Evolutionary conservation across 768 basidiomycete species (phyloP).

Genomic region (Collybia sp.): DNA sequence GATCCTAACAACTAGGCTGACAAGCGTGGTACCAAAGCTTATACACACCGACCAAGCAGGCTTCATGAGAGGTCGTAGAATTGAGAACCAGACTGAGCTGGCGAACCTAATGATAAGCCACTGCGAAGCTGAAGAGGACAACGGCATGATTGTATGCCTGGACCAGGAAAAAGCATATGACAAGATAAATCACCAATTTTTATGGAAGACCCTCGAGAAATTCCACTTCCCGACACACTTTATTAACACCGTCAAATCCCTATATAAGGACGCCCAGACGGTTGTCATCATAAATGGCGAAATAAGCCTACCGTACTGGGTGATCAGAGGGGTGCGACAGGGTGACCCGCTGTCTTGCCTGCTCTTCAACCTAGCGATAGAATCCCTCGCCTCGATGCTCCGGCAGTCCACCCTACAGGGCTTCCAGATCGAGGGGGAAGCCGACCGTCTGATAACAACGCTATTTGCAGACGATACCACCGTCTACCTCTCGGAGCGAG

Average conservation of each 20-base stretch:
- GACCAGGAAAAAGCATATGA: slow-evolving; percentile 19
- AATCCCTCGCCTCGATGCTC: slow-evolving; percentile 27
- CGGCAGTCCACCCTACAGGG: slow-evolving; percentile 24
- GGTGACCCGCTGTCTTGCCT: slow-evolving; percentile 8
- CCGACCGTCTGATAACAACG: slow-evolving; percentile 17
- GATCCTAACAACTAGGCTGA: slow-evolving; percentile 14
- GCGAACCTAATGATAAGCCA: slow-evolving; percentile 17
- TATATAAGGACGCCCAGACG: slow-evolving; percentile 25
- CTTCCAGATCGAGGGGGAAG: slow-evolving; percentile 10
- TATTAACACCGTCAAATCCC: slow-evolving; percentile 17
- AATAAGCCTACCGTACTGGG: slow-evolving; percentile 2
- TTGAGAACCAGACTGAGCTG: slow-evolving; percentile 26
- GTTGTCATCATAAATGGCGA: slow-evolving; percentile 3
- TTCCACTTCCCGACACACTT: slow-evolving; percentile 20
- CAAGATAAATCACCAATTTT: slow-evolving; percentile 25
- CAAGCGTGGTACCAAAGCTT: slow-evolving; percentile 7
- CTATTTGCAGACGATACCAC: slow-evolving; percentile 41
- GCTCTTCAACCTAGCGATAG: too few species aligned
- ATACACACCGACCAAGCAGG: slow-evolving; percentile 35
- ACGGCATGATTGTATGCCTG: slow-evolving; percentile 13
- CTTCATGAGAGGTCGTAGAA: slow-evolving; percentile 24
- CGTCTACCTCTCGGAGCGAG: slow-evolving; percentile 22
- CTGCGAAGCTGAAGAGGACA: slow-evolving; percentile 13
- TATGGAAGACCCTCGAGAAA: slow-evolving; percentile 17
- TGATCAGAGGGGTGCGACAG: slow-evolving; percentile 7